Evolutionary conservation across 768 basidiomycete genomes (phyloP).

Genomic region (Podaxis rugospora): DNA sequence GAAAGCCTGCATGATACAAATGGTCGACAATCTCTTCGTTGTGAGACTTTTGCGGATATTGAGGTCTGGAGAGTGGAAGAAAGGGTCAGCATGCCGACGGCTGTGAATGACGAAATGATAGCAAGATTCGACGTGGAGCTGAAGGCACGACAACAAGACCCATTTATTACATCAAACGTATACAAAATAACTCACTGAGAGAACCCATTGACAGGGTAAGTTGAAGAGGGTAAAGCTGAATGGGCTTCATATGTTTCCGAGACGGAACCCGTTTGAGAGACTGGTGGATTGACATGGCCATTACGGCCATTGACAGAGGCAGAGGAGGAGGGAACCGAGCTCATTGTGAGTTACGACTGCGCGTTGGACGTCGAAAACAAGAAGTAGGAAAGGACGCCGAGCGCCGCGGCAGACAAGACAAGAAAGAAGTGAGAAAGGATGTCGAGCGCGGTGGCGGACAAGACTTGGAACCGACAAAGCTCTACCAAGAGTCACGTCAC

Average conservation of each 20-base stretch:
- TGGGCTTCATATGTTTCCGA: slow-evolving; percentile 29
- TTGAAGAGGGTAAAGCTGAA: slow-evolving; percentile 33
- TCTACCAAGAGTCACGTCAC: slow-evolving; percentile 2
- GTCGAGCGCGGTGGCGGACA: slow-evolving; percentile 10
- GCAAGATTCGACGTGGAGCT: neutral
- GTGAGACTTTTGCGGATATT: slow-evolving; percentile 56
- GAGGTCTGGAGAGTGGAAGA: slow-evolving; percentile 27
- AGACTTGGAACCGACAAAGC: slow-evolving; percentile 5
- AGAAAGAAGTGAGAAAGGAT: slow-evolving; percentile 10
- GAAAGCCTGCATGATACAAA: slow-evolving; percentile 76
- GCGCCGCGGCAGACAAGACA: slow-evolving; percentile 5
- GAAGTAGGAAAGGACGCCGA: slow-evolving; percentile 11
- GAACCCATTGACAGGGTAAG: slow-evolving; percentile 52
- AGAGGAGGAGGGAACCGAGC: slow-evolving; percentile 36
- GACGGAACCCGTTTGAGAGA: slow-evolving; percentile 32
- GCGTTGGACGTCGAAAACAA: slow-evolving; percentile 13
- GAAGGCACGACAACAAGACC: slow-evolving; percentile 5
- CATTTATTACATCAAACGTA: neutral
- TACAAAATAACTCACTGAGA: slow-evolving; percentile 44
- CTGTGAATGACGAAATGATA: slow-evolving; percentile 3
- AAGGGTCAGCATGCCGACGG: slow-evolving; percentile 11
- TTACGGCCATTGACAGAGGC: slow-evolving; percentile 48
- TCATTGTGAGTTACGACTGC: slow-evolving; percentile 23
- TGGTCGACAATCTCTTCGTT: slow-evolving; percentile 77
- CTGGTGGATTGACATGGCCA: slow-evolving; percentile 44